Evolutionary conservation across 139 green algal species (phyloP).

Genomic region (Chlorella sp.): DNA sequence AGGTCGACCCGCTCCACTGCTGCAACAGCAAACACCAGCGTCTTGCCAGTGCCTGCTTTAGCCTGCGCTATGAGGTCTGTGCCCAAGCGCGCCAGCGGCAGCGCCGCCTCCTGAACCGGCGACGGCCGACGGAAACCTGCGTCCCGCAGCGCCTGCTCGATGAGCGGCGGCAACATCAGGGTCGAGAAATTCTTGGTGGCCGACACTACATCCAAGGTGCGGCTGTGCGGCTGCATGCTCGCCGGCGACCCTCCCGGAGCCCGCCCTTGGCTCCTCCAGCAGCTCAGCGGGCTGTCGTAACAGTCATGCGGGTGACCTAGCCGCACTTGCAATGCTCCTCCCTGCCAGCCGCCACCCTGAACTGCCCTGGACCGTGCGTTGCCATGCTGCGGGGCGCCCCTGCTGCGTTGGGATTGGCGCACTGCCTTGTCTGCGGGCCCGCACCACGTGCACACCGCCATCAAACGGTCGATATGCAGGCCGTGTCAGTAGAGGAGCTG

Average conservation of each 20-base stretch:
- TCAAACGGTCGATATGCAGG: neutral
- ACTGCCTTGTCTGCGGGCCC: too few relatives aligned
- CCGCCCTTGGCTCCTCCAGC: too few relatives aligned
- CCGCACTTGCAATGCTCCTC: too few relatives aligned
- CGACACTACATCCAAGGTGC: conserved; percentile 50
- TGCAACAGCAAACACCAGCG: conserved; percentile 74
- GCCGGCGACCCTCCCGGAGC: too few relatives aligned
- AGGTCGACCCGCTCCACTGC: conserved; percentile 61
- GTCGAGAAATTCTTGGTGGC: conserved; percentile 63
- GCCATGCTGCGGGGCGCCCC: too few relatives aligned
- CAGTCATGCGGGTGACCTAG: too few relatives aligned
- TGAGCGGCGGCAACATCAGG: conserved; percentile 61
- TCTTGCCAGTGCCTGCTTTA: conserved; percentile 91
- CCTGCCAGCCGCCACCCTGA: too few relatives aligned
- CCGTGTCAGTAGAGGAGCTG: neutral
- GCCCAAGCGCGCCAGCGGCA: conserved; percentile 77
- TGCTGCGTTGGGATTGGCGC: too few relatives aligned
- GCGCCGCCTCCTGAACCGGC: conserved; percentile 77
- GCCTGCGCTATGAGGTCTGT: conserved; percentile 87
- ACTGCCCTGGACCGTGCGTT: too few relatives aligned
- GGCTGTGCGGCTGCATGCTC: conserved; percentile 3
- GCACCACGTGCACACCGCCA: too few relatives aligned
- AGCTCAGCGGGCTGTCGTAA: too few relatives aligned
- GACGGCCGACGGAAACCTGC: conserved; percentile 75
- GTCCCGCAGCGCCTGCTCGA: conserved; percentile 57